These are phyloP conservation scores for Trichopus zeylanicus DNA, from an alignment of 116 monocot genomes.

Conservation along the genomic window DNA sequence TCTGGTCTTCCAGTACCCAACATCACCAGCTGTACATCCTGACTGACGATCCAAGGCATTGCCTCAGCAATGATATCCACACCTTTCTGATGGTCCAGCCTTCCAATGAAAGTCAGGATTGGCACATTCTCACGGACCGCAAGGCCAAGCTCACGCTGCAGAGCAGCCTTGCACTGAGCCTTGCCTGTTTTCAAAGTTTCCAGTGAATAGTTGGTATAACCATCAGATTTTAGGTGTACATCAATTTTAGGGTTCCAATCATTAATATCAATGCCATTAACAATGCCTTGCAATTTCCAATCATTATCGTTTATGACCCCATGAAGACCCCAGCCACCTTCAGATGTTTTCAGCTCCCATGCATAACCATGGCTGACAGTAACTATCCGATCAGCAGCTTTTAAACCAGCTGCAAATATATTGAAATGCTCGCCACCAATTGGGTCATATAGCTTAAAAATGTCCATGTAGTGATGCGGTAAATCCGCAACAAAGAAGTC, in stretches of 20 bases:
- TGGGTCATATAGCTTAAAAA: constrained; percentile 63
- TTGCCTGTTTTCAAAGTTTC: constrained; percentile 65
- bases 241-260: constrained; percentile 83
- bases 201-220: constrained; percentile 71
- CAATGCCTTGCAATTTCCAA: constrained; percentile 84
- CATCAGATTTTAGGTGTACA: constrained; percentile 56
- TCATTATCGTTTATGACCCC: constrained; percentile 54
- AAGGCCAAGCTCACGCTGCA: constrained; percentile 67
- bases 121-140: constrained; percentile 50
- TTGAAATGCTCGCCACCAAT: constrained; percentile 83
- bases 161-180: constrained; percentile 68
- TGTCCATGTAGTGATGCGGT: constrained; percentile 52
- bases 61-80: constrained; percentile 80
- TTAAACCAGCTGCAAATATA: constrained; percentile 75
- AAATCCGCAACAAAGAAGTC: constrained; percentile 43
- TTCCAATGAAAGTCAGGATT: constrained; percentile 68
- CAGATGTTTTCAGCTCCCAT: constrained; percentile 78
- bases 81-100: constrained; percentile 82
- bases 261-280: constrained; percentile 71
- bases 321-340: constrained; percentile 93
- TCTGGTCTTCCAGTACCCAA: constrained; percentile 70
- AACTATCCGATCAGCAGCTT: constrained; percentile 63
- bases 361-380: constrained; percentile 84
- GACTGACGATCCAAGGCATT: constrained; percentile 67
- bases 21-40: constrained; percentile 81